These are phyloP conservation scores for Debaryomycetaceae sp. DNA, from an alignment of 1,139 yeast species.

Conservation along the genomic window DNA sequence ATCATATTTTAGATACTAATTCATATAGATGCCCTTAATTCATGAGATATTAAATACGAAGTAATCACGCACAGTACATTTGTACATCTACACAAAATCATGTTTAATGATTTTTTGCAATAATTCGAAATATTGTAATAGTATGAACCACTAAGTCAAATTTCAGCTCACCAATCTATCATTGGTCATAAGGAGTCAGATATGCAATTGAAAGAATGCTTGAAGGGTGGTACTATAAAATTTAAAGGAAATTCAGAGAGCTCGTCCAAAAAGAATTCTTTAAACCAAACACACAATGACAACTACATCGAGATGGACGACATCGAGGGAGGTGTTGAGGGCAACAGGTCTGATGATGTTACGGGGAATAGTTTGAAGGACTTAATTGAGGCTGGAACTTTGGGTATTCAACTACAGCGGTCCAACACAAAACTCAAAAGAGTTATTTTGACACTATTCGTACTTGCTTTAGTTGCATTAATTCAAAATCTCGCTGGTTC, in stretches of 20 bases:
- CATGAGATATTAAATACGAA: background rate
- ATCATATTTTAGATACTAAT: too few relatives aligned
- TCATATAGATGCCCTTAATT: too few relatives aligned
- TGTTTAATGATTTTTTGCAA: background rate
- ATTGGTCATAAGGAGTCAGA: background rate
- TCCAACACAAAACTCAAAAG: constrained; percentile 1
- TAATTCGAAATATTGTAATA: background rate
- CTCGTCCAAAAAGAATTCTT: background rate
- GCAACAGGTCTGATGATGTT: background rate
- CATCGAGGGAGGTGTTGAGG: background rate
- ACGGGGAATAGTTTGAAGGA: background rate
- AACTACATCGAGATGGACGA: background rate
- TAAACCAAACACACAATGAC: background rate
- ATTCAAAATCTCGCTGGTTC: constrained; percentile 7
- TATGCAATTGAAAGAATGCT: background rate
- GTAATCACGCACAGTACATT: background rate
- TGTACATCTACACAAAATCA: background rate
- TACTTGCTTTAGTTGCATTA: constrained; percentile 7
- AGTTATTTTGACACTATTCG: constrained; percentile 2
- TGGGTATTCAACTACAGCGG: constrained; percentile 2
- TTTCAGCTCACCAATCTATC: background rate
- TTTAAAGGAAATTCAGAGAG: background rate
- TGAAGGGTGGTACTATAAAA: background rate
- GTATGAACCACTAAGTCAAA: background rate
- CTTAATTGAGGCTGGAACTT: background rate